Evolutionary conservation across 2,329 filamentous ascomycete genomes (phyloP), one percentile per base, ranked within the genome.

Genomic region (Diplodia corticola): DNA sequence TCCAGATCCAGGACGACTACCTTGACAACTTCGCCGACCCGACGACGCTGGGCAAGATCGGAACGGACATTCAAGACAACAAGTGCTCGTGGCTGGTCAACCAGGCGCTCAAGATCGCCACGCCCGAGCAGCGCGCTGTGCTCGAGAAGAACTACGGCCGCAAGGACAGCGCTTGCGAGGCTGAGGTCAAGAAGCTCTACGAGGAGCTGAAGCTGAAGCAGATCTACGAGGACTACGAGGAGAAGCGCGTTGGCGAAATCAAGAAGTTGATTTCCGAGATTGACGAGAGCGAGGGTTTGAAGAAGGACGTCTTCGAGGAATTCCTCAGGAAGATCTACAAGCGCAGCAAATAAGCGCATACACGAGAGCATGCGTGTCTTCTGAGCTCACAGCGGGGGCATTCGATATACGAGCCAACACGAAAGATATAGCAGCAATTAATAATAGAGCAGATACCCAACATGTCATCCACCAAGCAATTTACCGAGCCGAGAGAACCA

Each of bases 71-170:
- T 80, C 89, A 93, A 85, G 95, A 99, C 83, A 99, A 99, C 87
- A 99, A 99, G 86, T 99, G 95, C 86, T 96, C 92, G 49, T 99
- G 95, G 95, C 84, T 99, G 68, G 87, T 99, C 80, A 99, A 99
- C 86, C 90, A 97, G 81, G 95, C 95, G 54, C 85, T 99, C 67
- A 85, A 88, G 78, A 86, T 90, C 69, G 91, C 87, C 70, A 93
- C 86, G 2, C 88, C 92, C 1, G 92, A 94, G 78, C 95, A 99
- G 85, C 89, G 93, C 76, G 85, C 91, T 80, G 80, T 96, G 46
- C 88, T 99, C 61, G 92, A 97, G 76, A 88, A 92, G 67, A 94
- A 97, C 83, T 99, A 99, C 79, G 95, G 95, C 72, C 88, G 88
- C 77, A 99, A 98, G 85, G 89, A 98, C 80, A 86, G 87, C 75